Base-by-base conservation (phyloP, 495 filamentous ascomycete genomes). In the Neurospora discreta region DNA sequence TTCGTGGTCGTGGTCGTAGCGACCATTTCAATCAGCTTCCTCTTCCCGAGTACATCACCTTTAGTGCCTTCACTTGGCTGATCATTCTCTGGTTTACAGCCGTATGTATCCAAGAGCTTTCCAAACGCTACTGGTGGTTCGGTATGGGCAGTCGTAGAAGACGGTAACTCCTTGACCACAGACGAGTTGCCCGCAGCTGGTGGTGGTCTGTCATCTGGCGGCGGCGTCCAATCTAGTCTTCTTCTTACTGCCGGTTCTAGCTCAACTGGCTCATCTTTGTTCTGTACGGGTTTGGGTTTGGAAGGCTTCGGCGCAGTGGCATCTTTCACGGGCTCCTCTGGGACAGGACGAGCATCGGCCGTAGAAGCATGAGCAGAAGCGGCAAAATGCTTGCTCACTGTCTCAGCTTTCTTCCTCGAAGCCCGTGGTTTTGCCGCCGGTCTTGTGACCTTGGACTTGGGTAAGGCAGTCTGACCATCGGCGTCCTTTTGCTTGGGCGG, bases 171-270 rank as follows among this genome's bases (percentile, higher is more conserved):
- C 52, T 74, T 72, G 20, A 70, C 43, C 39, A 80, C 75, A 1
- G 81, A 81, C 8, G 80, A 78, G 39, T 77, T 74, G 1, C 52
- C 71, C 4, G 68, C 71, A 78, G 36, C 77, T 74, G 3, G 52
- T 71, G 7, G 68, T 72, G 33, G 73, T 41, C n/a, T 73, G 65
- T 80, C 77, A 20, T 79, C 79, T 1, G 78, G 78, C 1, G 88
- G 89, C 16, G 86, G 86, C 7, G 89, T 91, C 90, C 89, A 92
- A 73, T 86, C 80, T 11, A 77, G 75, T 69, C 86, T 81, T 69
- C 88, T 81, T 36, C 75, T 80, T 5, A 87, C 77, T 4, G 88
- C 89, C 60, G 82, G 79, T 43, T 86, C 85, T 15, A 85, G 72
- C 15, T 74, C 70, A 23, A 77, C 40, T 33, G 78, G 74, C 20